Conservation (phyloP, 345 rosid genomes). For the Adansonia digitata region DNA sequence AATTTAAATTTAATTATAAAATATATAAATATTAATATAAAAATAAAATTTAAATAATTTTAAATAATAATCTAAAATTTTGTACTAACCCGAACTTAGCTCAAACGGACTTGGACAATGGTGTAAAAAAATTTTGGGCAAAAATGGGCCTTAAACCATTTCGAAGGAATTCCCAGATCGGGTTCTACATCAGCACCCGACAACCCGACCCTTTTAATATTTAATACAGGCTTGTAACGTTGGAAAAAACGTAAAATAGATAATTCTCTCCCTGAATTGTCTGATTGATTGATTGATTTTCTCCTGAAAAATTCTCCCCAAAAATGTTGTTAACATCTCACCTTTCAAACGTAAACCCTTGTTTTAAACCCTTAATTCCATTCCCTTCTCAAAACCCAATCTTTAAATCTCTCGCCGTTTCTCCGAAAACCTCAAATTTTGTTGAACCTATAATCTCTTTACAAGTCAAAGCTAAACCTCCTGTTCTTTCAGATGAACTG, state of each 20-base stretch:
- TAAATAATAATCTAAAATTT: too few relatives aligned
- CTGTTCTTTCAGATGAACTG: conserved; percentile 18
- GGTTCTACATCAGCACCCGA: not conserved
- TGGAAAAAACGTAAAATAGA: not conserved
- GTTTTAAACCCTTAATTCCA: conserved; percentile 23
- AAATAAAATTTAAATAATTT: too few relatives aligned
- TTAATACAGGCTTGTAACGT: not conserved
- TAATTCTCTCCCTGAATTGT: not conserved
- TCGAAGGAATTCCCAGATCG: not conserved
- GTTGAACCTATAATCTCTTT: conserved; percentile 17
- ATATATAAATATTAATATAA: too few relatives aligned
- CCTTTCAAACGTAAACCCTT: conserved; percentile 21
- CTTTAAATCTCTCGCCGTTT: conserved; percentile 17
- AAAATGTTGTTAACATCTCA: conserved; percentile 28
- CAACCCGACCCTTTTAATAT: not conserved
- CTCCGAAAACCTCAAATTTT: conserved; percentile 12
- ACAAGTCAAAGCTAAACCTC: conserved; percentile 15
- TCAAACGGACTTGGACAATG: too few relatives aligned
- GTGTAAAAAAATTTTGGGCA: too few relatives aligned
- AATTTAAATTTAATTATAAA: too few relatives aligned
- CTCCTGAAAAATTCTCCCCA: not conserved
- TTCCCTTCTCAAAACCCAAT: conserved; percentile 11
- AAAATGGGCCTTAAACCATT: not conserved
- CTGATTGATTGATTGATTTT: too few relatives aligned
- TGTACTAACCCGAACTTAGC: too few relatives aligned